Percentiles rank a stretch among this genome's conserved stretches.
Evolutionary conservation across 2,329 filamentous ascomycete species (phyloP).

Genomic region (Biscogniauxia mediterranea): DNA sequence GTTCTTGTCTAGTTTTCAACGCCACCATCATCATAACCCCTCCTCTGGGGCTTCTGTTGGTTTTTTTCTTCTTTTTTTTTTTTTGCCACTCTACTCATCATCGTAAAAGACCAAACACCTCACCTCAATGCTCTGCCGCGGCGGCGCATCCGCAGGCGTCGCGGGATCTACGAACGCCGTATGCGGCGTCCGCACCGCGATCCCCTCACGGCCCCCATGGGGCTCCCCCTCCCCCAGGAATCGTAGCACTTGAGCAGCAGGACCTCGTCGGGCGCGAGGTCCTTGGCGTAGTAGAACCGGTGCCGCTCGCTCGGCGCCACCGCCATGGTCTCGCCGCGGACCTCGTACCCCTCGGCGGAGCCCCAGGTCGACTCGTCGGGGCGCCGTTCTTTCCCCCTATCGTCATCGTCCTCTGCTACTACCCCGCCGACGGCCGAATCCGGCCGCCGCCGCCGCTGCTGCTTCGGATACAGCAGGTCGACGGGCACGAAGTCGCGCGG

Average conservation of each 20-base stretch:
- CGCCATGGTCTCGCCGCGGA: constrained; percentile 59
- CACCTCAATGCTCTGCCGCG: constrained; percentile 63
- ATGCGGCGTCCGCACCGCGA: constrained; percentile 50
- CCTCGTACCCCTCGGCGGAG: constrained; percentile 61
- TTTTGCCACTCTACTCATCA: constrained; percentile 19
- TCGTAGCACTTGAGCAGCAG: constrained; percentile 55
- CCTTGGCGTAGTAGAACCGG: constrained; percentile 64
- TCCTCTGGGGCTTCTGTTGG: too few relatives aligned
- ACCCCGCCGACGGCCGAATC: constrained; percentile 26
- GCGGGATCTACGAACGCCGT: constrained; percentile 55
- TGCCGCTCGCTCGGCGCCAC: constrained; percentile 58
- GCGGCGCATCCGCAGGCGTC: constrained; percentile 45
- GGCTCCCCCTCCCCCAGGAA: constrained; percentile 40
- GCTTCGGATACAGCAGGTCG: constrained; percentile 58
- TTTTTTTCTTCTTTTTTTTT: background rate
- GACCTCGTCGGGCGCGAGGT: constrained; percentile 58
- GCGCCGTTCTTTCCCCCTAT: constrained; percentile 56
- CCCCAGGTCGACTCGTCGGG: constrained; percentile 44
- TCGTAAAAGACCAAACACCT: constrained; percentile 62
- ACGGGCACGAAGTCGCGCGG: constrained; percentile 59
- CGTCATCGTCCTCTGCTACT: constrained; percentile 49
- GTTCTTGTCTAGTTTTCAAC: too few relatives aligned
- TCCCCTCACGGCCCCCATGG: constrained; percentile 33
- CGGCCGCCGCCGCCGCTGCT: constrained; percentile 36
- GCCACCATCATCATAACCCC: background rate